Evolutionary conservation across 1,284 basidiomycete species (phyloP), one percentile per base, ranked within the genome.

Genomic region (Trichosporon coremiiforme): DNA sequence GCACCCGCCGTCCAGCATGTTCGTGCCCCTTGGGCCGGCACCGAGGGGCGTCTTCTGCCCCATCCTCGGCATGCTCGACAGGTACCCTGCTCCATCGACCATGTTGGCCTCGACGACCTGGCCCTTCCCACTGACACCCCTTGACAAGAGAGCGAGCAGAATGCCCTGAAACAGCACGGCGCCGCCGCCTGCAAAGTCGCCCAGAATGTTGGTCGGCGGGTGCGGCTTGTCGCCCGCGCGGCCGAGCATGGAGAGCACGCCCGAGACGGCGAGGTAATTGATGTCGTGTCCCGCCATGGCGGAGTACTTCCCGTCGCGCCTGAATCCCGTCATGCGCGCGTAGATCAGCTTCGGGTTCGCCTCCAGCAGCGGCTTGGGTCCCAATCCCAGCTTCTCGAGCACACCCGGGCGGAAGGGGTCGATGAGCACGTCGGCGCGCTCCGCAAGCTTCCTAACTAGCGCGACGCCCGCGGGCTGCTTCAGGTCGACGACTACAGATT

Each of bases 121-220:
- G 38, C 72, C 72, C 72, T 71, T 71, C 22, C 68, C 70, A 0
- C 53, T 64, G 4, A n/a, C n/a, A 6, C 31, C 22, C n/a, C 72
- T 66, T 38, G 66, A 68, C 31, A 71, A 31, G 12, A 73, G 50
- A 3, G 72, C 72, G 12, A 73, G 65, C 45, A 73, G 65, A 36
- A 73, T 73, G 15, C 72, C 72, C 33, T 68, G 70, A 4, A 73
- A 66, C 29, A 73, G 72, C 64, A 71, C 65, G 38, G 36, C 62
- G 64, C 72, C 72, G 33, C 72, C 72, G 53, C 72, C 72, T 5
- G 72, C 72, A 70, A 73, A 73, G 72, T 73, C 72, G 65, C 68
- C 72, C 17, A 73, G 70, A 31, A 73, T 70, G 66, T 73, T 73
- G 31, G 67, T 47, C 4, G 72, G 72, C 60, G 72, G 70, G 10